Conservation (phyloP, 176 grass and related monocot genomes). For the Aegilops umbellulata region DNA sequence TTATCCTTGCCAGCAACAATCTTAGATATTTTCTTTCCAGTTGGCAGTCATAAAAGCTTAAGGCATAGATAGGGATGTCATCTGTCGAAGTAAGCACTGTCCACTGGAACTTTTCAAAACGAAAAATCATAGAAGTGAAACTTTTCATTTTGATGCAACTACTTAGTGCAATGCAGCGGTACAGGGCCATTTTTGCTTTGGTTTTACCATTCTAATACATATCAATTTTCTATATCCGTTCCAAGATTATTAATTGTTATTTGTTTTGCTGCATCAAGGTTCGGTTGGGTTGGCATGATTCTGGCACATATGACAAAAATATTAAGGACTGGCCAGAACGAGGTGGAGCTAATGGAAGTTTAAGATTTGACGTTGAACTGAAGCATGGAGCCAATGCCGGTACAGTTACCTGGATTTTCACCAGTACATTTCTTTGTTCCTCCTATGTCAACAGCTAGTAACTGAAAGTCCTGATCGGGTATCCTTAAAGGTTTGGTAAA, state of each 20-base stretch:
- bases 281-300: conserved; percentile 94
- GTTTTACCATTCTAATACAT: background rate
- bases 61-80: background rate
- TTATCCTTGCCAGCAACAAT: background rate
- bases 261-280: conserved; percentile 49
- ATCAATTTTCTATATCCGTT: background rate
- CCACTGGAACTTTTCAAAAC: background rate
- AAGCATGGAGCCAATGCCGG: conserved; percentile 99
- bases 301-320: conserved; percentile 92
- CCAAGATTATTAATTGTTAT: conserved; percentile 3
- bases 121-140: background rate
- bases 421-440: conserved; percentile 14
- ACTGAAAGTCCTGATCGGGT: background rate
- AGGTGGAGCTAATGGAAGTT: conserved; percentile 94
- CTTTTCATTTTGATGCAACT: conserved; percentile 19
- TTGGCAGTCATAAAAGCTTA: background rate
- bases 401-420: conserved; percentile 34
- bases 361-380: conserved; percentile 86
- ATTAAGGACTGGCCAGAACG: conserved; percentile 85
- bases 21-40: background rate
- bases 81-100: background rate
- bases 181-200: background rate
- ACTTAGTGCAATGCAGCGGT: background rate
- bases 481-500: conserved; percentile 71
- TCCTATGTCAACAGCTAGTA: background rate